A percentile compares a stretch with the other conserved stretches of the same genome.
phyloP scores from a whole-genome alignment of 2,329 filamentous ascomycete species.

The Leptographium flavum region DNA sequence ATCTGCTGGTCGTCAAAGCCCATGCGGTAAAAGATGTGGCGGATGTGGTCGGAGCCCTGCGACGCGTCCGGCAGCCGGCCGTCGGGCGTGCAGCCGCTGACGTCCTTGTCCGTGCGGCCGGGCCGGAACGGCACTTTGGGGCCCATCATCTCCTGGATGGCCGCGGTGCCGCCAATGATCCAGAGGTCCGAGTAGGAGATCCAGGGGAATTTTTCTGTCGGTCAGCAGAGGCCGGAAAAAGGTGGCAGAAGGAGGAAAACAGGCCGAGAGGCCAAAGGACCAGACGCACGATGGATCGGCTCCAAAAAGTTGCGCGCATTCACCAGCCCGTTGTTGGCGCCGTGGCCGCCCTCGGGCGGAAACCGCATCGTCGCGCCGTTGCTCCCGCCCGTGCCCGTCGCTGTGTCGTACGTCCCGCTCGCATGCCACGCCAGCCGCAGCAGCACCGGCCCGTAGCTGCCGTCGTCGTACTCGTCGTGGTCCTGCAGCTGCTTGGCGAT shows the following conservation, averaged over 20 bases:
- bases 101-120: slow-evolving; percentile 67
- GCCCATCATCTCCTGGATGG: slow-evolving; percentile 91
- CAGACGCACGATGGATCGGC: slow-evolving; percentile 61
- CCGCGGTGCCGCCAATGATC: slow-evolving; percentile 75
- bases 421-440: slow-evolving; percentile 89
- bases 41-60: slow-evolving; percentile 68
- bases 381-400: slow-evolving; percentile 78
- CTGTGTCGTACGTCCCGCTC: slow-evolving; percentile 81
- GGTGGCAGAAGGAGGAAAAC: no score
- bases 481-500: slow-evolving; percentile 70
- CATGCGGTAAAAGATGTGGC: slow-evolving; percentile 91
- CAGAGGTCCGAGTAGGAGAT: slow-evolving; percentile 93
- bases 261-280: background rate
- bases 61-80: slow-evolving; percentile 62
- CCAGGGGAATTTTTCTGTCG: slow-evolving; percentile 76
- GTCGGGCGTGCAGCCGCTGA: slow-evolving; percentile 79
- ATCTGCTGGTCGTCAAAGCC: slow-evolving; percentile 96
- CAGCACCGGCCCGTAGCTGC: slow-evolving; percentile 85
- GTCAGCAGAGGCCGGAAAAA: no score
- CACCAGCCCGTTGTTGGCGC: slow-evolving; percentile 83
- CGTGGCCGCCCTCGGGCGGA: slow-evolving; percentile 73
- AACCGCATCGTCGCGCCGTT: slow-evolving; percentile 98
- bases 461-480: slow-evolving; percentile 91
- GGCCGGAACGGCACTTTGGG: slow-evolving; percentile 79
- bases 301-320: slow-evolving; percentile 84